Evolutionary conservation across 2,329 filamentous ascomycete genomes (phyloP).

Genomic region (Xylaria sp.): DNA sequence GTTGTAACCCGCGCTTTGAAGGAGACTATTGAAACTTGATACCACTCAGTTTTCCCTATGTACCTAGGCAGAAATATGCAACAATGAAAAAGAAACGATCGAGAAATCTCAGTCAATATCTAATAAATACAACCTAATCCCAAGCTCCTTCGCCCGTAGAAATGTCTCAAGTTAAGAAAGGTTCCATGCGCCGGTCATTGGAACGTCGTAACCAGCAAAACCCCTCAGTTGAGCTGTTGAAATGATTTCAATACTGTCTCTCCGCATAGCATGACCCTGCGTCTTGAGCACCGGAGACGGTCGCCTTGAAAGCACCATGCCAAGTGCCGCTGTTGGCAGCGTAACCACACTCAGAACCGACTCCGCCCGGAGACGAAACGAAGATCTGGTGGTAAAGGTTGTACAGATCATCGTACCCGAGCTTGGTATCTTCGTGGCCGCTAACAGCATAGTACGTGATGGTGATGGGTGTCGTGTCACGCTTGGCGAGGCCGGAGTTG

Average conservation of each 20-base stretch:
- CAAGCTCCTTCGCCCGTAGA: no score
- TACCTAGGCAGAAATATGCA: no score
- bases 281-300: not conserved
- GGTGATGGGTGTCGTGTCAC: not conserved
- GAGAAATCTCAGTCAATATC: no score
- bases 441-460: not conserved
- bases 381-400: not conserved
- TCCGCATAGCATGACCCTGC: not conserved
- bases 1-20: no score
- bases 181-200: not conserved
- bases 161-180: no score
- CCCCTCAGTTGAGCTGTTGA: not conserved
- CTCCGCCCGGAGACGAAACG: not conserved
- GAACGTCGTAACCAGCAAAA: not conserved
- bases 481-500: not conserved
- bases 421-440: not conserved
- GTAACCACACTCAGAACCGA: not conserved
- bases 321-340: constrained; percentile 1
- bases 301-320: not conserved
- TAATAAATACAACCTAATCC: no score
- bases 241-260: not conserved
- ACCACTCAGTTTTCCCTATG: no score
- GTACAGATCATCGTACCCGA: not conserved
- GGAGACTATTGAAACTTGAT: no score
- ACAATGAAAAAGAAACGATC: no score